Percentiles rank a stretch among this genome's conserved stretches.
Conservation (phyloP, 257 asterid species). For the Cinchona pubescens region DNA sequence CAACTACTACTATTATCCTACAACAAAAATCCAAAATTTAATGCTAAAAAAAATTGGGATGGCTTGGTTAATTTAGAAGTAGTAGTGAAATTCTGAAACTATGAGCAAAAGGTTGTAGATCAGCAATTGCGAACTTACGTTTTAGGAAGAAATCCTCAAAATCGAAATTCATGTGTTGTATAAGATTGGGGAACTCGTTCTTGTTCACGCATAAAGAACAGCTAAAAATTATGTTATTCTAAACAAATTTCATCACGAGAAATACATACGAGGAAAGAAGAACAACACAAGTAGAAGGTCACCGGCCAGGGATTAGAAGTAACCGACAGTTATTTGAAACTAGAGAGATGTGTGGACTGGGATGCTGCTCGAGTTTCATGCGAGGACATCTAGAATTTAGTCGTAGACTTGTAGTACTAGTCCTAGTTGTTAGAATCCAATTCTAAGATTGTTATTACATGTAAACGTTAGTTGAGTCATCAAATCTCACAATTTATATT, state of each 20-base stretch:
- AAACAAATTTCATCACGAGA: background rate
- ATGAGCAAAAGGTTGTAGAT: background rate
- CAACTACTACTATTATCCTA: background rate
- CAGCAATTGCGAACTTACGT: background rate
- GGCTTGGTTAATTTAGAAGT: background rate
- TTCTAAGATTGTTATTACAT: too few relatives aligned
- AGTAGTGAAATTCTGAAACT: background rate
- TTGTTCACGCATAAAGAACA: background rate
- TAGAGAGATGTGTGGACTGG: background rate
- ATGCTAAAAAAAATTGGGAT: background rate
- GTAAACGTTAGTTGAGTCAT: too few relatives aligned
- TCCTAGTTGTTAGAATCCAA: too few relatives aligned
- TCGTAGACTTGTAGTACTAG: too few relatives aligned
- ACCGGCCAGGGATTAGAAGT: too few relatives aligned
- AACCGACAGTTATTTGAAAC: background rate
- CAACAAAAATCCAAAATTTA: background rate
- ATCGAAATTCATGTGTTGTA: background rate
- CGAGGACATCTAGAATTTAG: too few relatives aligned
- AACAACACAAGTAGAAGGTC: too few relatives aligned
- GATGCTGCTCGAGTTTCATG: background rate
- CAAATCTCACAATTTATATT: too few relatives aligned
- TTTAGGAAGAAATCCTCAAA: background rate
- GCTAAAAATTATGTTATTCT: background rate
- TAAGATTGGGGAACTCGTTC: background rate
- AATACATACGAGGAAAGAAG: too few relatives aligned